Percentiles rank a stretch among this genome's conserved stretches.
Conservation (phyloP, 192 early-diverging fungal species). For the Podila clonocystis region DNA sequence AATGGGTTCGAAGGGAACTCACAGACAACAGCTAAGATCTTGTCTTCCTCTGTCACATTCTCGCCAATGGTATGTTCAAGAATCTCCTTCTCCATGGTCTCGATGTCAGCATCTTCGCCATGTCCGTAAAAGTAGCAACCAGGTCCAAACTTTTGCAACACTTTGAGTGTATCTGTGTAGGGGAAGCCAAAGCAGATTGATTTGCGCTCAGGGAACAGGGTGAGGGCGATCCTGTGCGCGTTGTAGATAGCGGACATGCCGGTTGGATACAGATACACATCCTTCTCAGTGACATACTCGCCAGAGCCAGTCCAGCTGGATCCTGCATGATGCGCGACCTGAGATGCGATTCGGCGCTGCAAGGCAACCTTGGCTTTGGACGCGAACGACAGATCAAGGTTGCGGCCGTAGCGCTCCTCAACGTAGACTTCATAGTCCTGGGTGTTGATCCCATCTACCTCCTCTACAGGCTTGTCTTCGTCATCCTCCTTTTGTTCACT, state of each 20-base stretch:
- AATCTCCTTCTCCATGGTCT: conserved; percentile 69
- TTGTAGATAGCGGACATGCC: conserved; percentile 97
- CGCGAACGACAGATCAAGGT: conserved; percentile 75
- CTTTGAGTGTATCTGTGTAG: conserved; percentile 97
- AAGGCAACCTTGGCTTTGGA: conserved; percentile 79
- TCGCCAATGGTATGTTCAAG: conserved; percentile 65
- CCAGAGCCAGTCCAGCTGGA: conserved; percentile 56
- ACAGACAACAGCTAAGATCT: conserved; percentile 85
- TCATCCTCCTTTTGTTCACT: conserved; percentile 17
- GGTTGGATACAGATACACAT: conserved; percentile 89
- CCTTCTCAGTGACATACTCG: conserved; percentile 73
- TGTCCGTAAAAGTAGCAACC: conserved; percentile 91
- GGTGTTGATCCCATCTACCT: conserved; percentile 42
- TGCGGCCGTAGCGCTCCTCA: conserved; percentile 96
- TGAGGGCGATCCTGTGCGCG: conserved; percentile 73
- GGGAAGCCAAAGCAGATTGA: conserved; percentile 96
- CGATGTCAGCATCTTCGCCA: conserved; percentile 80
- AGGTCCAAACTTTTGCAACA: conserved; percentile 93
- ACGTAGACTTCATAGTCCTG: conserved; percentile 76
- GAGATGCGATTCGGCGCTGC: conserved; percentile 81
- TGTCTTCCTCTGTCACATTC: conserved; percentile 41
- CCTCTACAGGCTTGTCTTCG: conserved; percentile 35
- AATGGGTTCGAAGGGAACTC: conserved; percentile 97
- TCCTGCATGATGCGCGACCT: conserved; percentile 48
- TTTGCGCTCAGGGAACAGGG: conserved; percentile 62